A percentile compares a stretch with the other conserved stretches of the same genome.
phyloP scores from a whole-genome alignment of 495 filamentous ascomycete genomes.

The Neurospora intermedia region DNA sequence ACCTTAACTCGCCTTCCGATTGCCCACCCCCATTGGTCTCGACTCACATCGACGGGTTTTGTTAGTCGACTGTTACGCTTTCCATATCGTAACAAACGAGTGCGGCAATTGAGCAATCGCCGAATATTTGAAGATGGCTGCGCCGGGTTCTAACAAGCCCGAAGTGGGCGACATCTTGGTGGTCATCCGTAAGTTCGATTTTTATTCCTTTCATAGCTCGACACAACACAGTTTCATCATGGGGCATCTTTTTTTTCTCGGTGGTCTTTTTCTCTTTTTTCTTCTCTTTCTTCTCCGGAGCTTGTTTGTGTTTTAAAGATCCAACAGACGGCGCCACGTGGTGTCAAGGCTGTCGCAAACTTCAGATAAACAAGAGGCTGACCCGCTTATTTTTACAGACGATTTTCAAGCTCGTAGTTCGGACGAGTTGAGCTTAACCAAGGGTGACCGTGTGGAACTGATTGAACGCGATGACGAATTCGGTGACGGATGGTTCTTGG shows the following conservation, averaged over 20 bases:
- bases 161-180: conserved; percentile 59
- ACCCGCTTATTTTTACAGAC: conserved; percentile 34
- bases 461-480: conserved; percentile 96
- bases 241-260: not conserved
- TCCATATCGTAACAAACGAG: conserved; percentile 5
- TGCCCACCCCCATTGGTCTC: not conserved
- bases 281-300: not conserved
- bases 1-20: not conserved
- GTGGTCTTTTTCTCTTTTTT: too few species aligned
- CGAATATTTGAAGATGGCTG: conserved; percentile 31
- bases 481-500: conserved; percentile 94
- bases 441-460: conserved; percentile 82
- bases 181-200: conserved; percentile 60
- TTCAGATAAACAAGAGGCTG: conserved; percentile 3
- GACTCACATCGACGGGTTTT: not conserved
- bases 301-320: not conserved
- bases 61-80: not conserved
- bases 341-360: not conserved
- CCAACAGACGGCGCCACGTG: not conserved
- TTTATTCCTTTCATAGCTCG: not conserved
- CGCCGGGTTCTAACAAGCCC: conserved; percentile 35
- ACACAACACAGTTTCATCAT: not conserved
- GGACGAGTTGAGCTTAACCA: conserved; percentile 81
- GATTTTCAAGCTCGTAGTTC: conserved; percentile 83
- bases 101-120: conserved; percentile 10